Percentiles rank a stretch among this genome's conserved stretches.
Evolutionary conservation across 306 rosid species (phyloP).

Genomic region (Cercis canadensis): DNA sequence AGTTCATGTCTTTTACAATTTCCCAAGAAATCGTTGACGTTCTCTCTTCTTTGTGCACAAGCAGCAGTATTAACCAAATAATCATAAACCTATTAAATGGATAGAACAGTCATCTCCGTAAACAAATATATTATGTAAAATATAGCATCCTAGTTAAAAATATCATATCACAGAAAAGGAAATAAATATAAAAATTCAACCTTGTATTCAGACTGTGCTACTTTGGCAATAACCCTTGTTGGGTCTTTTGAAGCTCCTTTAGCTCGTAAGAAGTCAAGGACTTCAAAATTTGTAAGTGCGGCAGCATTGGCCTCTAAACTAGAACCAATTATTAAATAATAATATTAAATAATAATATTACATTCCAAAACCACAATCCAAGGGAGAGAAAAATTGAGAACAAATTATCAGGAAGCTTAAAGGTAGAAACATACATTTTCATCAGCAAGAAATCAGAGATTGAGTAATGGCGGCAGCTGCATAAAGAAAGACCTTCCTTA

Average conservation of each 20-base stretch:
- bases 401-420: background rate
- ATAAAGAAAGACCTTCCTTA: background rate
- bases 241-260: constrained; percentile 79
- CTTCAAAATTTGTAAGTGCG: constrained; percentile 75
- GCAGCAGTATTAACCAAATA: constrained; percentile 66
- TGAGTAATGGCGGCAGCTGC: background rate
- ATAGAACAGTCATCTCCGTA: background rate
- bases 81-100: constrained; percentile 63
- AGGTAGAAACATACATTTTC: constrained; percentile 59
- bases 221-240: constrained; percentile 66
- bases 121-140: background rate
- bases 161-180: background rate
- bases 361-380: background rate
- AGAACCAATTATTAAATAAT: constrained; percentile 15
- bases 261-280: constrained; percentile 66
- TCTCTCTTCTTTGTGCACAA: constrained; percentile 59
- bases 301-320: constrained; percentile 67
- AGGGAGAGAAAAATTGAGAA: background rate
- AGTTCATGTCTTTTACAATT: constrained; percentile 58
- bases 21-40: constrained; percentile 53
- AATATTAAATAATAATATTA: too few species aligned
- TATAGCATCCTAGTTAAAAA: background rate
- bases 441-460: constrained; percentile 31
- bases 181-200: constrained; percentile 36
- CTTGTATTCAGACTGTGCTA: constrained; percentile 72